These are phyloP conservation scores for Scalesia atractyloides DNA, from an alignment of 129 eudicot genomes.

Conservation along the genomic window DNA sequence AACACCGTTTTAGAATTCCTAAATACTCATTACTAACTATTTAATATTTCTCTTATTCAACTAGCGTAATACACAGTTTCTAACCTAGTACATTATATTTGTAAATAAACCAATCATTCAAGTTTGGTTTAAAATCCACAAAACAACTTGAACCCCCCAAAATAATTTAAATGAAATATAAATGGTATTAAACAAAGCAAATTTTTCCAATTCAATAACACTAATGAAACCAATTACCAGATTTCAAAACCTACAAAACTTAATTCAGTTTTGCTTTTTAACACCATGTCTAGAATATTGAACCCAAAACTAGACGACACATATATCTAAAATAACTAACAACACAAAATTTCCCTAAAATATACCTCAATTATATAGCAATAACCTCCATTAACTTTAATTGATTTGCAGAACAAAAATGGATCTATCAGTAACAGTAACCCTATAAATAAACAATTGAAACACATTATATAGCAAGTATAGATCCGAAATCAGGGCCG, in stretches of 20 bases:
- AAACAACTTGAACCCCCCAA: background rate
- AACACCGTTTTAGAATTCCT: too few species aligned
- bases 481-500: conserved; percentile 62
- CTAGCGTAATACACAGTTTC: too few species aligned
- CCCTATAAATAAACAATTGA: conserved; percentile 39
- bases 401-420: conserved; percentile 37
- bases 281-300: conserved; percentile 1
- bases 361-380: conserved; percentile 33
- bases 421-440: conserved; percentile 40
- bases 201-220: background rate
- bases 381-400: background rate
- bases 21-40: too few species aligned
- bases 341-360: conserved; percentile 6
- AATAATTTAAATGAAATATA: background rate
- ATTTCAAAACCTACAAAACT: conserved; percentile 14
- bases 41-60: too few species aligned
- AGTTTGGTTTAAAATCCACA: background rate
- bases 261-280: background rate
- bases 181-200: background rate
- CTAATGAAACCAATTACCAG: conserved; percentile 1
- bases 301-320: background rate
- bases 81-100: background rate
- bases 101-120: background rate
- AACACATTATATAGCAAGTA: conserved; percentile 21
- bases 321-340: background rate